Percentiles rank a stretch among this genome's conserved stretches.
Conservation (phyloP, 108 stramenopile species). For the Schizochytrium sp. region DNA sequence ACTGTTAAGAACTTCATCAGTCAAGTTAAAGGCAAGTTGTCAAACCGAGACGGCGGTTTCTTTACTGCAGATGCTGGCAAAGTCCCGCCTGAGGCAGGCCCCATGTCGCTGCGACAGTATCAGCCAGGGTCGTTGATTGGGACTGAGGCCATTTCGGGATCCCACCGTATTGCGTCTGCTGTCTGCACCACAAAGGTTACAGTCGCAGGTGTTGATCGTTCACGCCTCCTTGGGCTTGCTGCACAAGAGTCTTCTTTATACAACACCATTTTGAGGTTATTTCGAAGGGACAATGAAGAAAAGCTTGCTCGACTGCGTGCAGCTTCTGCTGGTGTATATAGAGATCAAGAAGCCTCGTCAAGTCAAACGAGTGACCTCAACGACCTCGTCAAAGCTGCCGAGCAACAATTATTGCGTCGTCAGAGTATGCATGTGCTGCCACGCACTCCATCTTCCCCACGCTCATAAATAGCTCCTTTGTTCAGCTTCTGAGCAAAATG, state of each 20-base stretch:
- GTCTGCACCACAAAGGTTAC: background rate
- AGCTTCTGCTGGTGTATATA: background rate
- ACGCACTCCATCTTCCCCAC: background rate
- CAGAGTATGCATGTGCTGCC: conserved; percentile 11
- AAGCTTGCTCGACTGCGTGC: conserved; percentile 1
- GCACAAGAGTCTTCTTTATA: background rate
- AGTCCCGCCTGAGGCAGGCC: background rate
- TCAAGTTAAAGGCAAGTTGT: too few relatives aligned
- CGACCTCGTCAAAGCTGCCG: background rate
- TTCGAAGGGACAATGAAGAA: conserved; percentile 39
- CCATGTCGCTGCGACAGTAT: conserved; percentile 1
- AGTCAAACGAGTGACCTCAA: background rate
- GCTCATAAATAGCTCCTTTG: too few relatives aligned
- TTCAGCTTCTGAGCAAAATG: too few relatives aligned
- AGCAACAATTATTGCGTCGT: background rate
- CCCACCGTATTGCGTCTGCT: background rate
- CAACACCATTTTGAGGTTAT: background rate
- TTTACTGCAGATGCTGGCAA: too few relatives aligned
- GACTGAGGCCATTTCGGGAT: background rate
- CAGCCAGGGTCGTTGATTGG: background rate
- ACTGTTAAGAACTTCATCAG: too few relatives aligned
- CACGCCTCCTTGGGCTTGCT: background rate
- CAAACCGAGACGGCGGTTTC: too few relatives aligned
- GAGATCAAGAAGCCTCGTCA: background rate
- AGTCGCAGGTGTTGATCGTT: background rate